These are phyloP conservation scores for Penicillium palitans DNA, from an alignment of 2,329 filamentous ascomycete genomes.

Conservation along the genomic window DNA sequence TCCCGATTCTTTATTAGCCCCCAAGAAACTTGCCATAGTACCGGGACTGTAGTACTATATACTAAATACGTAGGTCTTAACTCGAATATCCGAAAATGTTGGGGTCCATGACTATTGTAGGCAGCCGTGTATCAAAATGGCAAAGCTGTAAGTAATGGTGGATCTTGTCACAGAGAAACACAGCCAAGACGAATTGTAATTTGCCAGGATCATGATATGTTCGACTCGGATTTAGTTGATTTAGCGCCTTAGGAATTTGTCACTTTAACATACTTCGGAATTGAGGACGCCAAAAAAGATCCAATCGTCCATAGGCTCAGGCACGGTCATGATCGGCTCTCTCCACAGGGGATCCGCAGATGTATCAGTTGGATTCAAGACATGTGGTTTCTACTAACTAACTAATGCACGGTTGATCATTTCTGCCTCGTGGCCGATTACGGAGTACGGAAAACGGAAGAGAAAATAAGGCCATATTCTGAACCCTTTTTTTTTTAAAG, in stretches of 20 bases:
- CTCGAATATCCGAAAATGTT: background rate
- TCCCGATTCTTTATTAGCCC: background rate
- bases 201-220: background rate
- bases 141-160: constrained; percentile 5
- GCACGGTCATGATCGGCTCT: constrained; percentile 4
- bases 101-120: background rate
- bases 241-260: constrained; percentile 2
- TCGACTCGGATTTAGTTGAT: background rate
- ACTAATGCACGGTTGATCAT: background rate
- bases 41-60: background rate
- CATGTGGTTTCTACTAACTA: constrained; percentile 1
- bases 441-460: background rate
- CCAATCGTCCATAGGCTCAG: constrained; percentile 2
- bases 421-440: background rate
- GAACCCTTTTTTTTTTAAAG: no score
- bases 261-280: background rate
- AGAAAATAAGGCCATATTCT: background rate
- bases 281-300: background rate
- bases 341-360: constrained; percentile 9
- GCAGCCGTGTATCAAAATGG: constrained; percentile 5
- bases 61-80: background rate
- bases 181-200: background rate
- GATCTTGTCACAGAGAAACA: background rate
- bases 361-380: background rate
- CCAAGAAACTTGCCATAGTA: background rate